Evolutionary conservation across 495 filamentous ascomycete species (phyloP).

Genomic region (Trypethelium eluteriae): DNA sequence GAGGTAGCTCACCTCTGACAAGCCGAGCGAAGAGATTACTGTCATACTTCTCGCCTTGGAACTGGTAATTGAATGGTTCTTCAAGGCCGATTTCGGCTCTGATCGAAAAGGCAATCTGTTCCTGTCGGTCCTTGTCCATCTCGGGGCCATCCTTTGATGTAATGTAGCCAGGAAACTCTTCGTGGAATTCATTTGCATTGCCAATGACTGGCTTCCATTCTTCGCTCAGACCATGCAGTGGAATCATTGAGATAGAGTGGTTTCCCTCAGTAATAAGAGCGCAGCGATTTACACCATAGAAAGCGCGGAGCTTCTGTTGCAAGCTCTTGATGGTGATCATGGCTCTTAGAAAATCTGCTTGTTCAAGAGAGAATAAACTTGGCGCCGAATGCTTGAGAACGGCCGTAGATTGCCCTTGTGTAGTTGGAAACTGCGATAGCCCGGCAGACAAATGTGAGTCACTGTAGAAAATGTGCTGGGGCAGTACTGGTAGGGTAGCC

Average conservation of each 20-base stretch:
- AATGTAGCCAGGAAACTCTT: not conserved
- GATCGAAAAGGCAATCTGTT: not conserved
- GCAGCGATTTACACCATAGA: not conserved
- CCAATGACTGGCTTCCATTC: not conserved
- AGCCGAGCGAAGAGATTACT: not conserved
- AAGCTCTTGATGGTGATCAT: not conserved
- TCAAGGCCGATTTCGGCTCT: not conserved
- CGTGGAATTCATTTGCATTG: not conserved
- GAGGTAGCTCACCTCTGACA: not conserved
- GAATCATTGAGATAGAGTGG: not conserved
- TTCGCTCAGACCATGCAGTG: not conserved
- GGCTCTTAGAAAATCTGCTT: not conserved
- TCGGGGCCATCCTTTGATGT: not conserved
- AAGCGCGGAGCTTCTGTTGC: not conserved
- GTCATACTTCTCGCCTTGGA: not conserved
- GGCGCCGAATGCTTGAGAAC: too few relatives aligned
- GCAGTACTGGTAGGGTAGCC: too few relatives aligned
- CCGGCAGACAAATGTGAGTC: too few relatives aligned
- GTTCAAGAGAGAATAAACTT: not conserved
- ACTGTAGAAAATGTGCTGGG: too few relatives aligned
- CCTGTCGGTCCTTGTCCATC: not conserved
- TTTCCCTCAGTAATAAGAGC: not conserved
- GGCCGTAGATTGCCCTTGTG: too few relatives aligned
- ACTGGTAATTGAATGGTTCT: not conserved
- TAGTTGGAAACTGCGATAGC: too few relatives aligned